Conservation (phyloP, 78 protist species). For the Acrasis kona region DNA sequence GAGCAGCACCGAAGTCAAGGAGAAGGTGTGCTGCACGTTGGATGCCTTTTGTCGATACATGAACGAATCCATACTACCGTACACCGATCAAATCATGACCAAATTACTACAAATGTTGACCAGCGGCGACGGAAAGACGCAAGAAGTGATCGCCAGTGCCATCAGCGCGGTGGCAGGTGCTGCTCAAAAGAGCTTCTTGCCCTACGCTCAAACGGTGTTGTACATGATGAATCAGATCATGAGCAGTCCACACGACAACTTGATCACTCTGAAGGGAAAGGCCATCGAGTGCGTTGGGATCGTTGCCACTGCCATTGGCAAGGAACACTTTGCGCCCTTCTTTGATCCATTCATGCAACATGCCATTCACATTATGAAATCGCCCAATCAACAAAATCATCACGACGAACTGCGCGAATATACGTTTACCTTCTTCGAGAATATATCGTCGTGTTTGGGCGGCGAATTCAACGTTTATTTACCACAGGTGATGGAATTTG, state of each 20-base stretch:
- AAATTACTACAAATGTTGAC: neutral
- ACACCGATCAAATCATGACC: neutral
- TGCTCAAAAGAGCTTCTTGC: neutral
- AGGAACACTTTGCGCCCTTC: neutral
- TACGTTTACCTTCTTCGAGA: neutral
- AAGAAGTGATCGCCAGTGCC: neutral
- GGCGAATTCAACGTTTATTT: neutral
- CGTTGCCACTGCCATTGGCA: neutral
- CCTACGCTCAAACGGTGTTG: neutral
- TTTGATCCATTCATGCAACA: neutral
- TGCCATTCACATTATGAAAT: neutral
- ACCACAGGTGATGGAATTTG: neutral
- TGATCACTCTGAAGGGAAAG: neutral
- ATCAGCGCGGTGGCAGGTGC: neutral
- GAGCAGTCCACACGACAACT: neutral
- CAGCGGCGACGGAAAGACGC: neutral
- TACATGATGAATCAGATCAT: neutral
- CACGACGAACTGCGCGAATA: neutral
- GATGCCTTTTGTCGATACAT: neutral
- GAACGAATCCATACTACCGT: neutral
- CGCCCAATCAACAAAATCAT: no score
- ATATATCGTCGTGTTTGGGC: neutral
- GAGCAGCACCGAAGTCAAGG: neutral
- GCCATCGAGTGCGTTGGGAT: neutral
- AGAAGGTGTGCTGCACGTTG: neutral